Percentiles rank a stretch among this genome's conserved stretches.
These are phyloP conservation scores for Discostella stelligera DNA, from an alignment of 352 stramenopile genomes.

Conservation along the genomic window DNA sequence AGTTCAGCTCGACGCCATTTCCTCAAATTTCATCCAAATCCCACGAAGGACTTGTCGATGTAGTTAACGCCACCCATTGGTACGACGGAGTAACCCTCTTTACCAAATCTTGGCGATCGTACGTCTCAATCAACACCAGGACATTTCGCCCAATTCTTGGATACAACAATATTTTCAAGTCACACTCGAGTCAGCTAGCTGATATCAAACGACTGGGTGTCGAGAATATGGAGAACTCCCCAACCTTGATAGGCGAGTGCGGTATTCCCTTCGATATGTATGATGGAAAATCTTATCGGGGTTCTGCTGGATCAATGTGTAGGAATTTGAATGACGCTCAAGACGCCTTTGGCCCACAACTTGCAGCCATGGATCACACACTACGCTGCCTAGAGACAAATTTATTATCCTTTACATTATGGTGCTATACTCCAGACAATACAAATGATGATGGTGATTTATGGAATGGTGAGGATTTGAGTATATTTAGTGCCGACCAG, in stretches of 20 bases:
- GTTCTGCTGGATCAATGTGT: not conserved
- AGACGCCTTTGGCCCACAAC: conserved; percentile 15
- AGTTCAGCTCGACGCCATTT: conserved; percentile 24
- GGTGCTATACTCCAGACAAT: conserved; percentile 84
- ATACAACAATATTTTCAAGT: conserved; percentile 21
- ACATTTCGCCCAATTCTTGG: conserved; percentile 23
- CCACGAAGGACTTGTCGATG: not conserved
- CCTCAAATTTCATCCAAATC: conserved; percentile 10
- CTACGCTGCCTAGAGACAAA: conserved; percentile 83
- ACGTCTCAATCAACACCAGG: conserved; percentile 19
- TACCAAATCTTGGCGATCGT: conserved; percentile 17
- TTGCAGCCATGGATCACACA: conserved; percentile 82
- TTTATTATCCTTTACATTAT: conserved; percentile 87
- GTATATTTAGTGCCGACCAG: conserved; percentile 44
- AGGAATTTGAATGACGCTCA: not conserved
- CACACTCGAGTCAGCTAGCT: conserved; percentile 8
- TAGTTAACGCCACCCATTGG: conserved; percentile 77
- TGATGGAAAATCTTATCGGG: not conserved
- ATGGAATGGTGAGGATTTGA: conserved; percentile 67
- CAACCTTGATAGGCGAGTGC: conserved; percentile 52
- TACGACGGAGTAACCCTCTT: conserved; percentile 90
- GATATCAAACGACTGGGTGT: conserved; percentile 22
- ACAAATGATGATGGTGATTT: conserved; percentile 47
- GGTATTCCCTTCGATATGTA: conserved; percentile 12
- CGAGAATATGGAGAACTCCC: conserved; percentile 28